Evolutionary conservation across 2,329 filamentous ascomycete species (phyloP).

Genomic region (Colletotrichum falcatum): DNA sequence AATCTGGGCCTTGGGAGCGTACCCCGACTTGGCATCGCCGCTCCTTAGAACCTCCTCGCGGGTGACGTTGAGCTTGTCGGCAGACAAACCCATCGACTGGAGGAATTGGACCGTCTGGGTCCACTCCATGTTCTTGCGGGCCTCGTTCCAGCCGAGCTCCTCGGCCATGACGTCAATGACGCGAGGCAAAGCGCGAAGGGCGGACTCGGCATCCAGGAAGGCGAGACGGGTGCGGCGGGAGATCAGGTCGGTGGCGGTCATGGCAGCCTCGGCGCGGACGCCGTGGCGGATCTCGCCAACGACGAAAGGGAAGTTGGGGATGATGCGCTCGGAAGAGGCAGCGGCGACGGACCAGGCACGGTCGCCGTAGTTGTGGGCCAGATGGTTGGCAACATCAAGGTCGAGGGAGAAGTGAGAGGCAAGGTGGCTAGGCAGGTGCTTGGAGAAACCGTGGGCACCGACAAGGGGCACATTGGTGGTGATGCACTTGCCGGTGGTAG

Average conservation of each 20-base stretch:
- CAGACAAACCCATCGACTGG: constrained; percentile 58
- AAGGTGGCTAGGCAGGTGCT: constrained; percentile 50
- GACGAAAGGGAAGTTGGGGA: constrained; percentile 76
- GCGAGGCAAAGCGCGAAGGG: constrained; percentile 74
- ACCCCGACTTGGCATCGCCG: constrained; percentile 22
- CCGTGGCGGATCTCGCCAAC: constrained; percentile 81
- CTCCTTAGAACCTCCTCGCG: constrained; percentile 46
- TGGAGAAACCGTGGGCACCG: constrained; percentile 78
- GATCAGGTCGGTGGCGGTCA: constrained; percentile 78
- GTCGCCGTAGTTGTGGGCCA: constrained; percentile 58
- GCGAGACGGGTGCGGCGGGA: constrained; percentile 77
- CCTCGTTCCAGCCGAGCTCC: constrained; percentile 73
- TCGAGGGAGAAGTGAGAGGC: constrained; percentile 50
- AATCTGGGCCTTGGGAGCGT: constrained; percentile 18
- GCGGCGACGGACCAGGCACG: constrained; percentile 79
- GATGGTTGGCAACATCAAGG: constrained; percentile 56
- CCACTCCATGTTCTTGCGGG: constrained; percentile 67
- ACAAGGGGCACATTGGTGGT: constrained; percentile 80
- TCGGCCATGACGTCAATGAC: constrained; percentile 80
- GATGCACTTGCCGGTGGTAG: constrained; percentile 78
- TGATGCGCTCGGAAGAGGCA: constrained; percentile 65
- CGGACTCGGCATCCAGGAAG: constrained; percentile 80
- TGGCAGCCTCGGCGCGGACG: constrained; percentile 78
- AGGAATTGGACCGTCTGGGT: constrained; percentile 64
- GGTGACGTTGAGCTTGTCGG: constrained; percentile 46